Base-by-base conservation (phyloP, 257 asterid species). In the Solanum etuberosum region DNA sequence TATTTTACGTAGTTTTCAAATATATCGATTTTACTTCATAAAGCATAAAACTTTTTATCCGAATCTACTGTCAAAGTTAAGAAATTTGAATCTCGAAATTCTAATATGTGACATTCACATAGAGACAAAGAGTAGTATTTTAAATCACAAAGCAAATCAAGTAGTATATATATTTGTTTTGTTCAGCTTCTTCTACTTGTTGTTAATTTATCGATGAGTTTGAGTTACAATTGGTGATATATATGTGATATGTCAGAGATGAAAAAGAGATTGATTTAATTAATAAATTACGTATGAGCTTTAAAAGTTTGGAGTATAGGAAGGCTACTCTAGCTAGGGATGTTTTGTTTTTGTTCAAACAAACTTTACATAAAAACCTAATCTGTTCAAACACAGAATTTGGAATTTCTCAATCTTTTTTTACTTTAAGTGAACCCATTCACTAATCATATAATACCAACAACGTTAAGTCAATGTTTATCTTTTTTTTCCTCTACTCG, bases 301-400 rank as follows among this genome's bases (percentile, higher is more conserved):
- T 78, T 78, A 8, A 42, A 46, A 43, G 5, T 18, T 68, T 81
- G 16, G 85, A 80, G 65, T 18, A 80, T 80, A 43, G 84, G 35
- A 25, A 25, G 65, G 23, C 59, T 76, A 18, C 61, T 51, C 61
- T 51, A 76, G n/a, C 74, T 71, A 81, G 85, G 85, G 68, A 81
- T 81, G 85, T 81, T 48, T 81, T 81, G 43, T 81, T 81, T 81
- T 81, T 81, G 43, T 81, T 81, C 85, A 81, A 81, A 81, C 43
- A 81, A 48, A 81, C 15, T 81, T 8, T 81, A 81, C 85, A 81
- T 81, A 48, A 81, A 81, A 81, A 81, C 68, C 85, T 48, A 81
- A 81, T 16, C 85, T 81, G 68, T 81, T 48, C 6, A 29, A 81
- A 81, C 42, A 48, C 85, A 80, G 85, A 81, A 81, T 81, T 81